Evolutionary conservation across 2,329 filamentous ascomycete genomes (phyloP), one percentile per base, ranked within the genome.

Genomic region (Aureobasidium sp.): DNA sequence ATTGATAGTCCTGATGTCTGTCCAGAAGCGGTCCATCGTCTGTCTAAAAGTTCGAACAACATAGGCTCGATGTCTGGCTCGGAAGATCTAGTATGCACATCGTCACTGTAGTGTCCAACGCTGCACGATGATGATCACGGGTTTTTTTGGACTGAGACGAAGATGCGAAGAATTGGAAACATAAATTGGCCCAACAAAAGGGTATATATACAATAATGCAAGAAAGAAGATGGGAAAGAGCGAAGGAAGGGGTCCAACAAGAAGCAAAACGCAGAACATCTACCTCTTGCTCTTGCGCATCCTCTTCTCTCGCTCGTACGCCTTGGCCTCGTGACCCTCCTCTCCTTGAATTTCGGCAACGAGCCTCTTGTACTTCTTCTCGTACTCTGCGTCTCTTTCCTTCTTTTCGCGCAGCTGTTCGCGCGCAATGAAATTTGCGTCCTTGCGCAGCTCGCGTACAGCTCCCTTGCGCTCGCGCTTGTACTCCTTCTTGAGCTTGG

Each of bases 391-490:
- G 79, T 97, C 94, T 78, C 86, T 87, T 78, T 90, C 89, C 82
- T 92, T 96, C 86, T 97, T 97, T 79, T 95, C 82, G 70, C 85
- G 84, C 70, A 99, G 81, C 76, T 90, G 89, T 82, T 97, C 92
- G 68, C 93, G 83, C 37, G 92, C 91, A 78, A 97, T 86, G 72
- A 99, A 97, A 74, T 89, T 90, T 61, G 92, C 89, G 71, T 99
- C 95, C 81, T 97, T 97, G 72, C 94, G 85, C 69, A 99, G 79
- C 77, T 99, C 94, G 69, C 94, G 85, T 80, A 99, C 84, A 7
- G 92, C 93, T 1, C 92, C 93, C 84, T 99, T 99, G 75, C 86
- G 84, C 82, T 99, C 94, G 72, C 89, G 86, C 85, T 96, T 96
- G 83, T 92, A 90, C 79, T 97, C 93, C 65, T 87, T 87, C 78